Base-by-base conservation (phyloP, 768 basidiomycete genomes). In the Kwoniella bestiolae region DNA sequence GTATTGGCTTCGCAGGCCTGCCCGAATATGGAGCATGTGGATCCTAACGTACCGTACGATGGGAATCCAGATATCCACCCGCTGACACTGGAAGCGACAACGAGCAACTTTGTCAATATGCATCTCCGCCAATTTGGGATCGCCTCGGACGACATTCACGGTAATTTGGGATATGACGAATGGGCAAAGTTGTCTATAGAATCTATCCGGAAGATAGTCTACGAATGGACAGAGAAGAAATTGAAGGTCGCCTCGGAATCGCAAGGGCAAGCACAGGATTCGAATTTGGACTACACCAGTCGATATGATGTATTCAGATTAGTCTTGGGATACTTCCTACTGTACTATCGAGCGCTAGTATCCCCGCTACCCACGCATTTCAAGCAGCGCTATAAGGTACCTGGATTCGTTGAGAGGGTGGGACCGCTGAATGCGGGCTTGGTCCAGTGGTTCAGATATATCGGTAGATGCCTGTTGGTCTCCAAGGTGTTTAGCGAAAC, bases 381-480 rank as follows among this genome's bases (percentile, higher is more conserved):
- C 41, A 18, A 38, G 18, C 26, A 44, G 47, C 12, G 46, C 34
- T 31, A 35, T 9, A 53, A 53, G 45, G 18, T 41, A 44, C 35
- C 51, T 16, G 34, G 60, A n/a, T 52, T 29, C 16, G 1, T 3
- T 0, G 50, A 52, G 18, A 28, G 18, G 14, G 26, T 62, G 4
- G 60, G 50, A 18, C 9, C 25, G 11, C 7, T 29, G 1, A 44
- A 51, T 16, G 26, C 28, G 2, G 38, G n/a, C 5, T 18, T 63
- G 12, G 44, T 63, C 3, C 25, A 63, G 3, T 63, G 61, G 61
- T 32, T 63, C 3, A 44, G 44, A 25, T 63, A 63, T 26, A 47
- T 63, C 21, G 61, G 61, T 14, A 63, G 56, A 50, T 25, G 18
- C 21, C 35, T 53, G 4, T n/a, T 63, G 23, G 29, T 63, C 29